Base-by-base conservation (phyloP, 768 basidiomycete genomes). In the Trametes elegans region DNA sequence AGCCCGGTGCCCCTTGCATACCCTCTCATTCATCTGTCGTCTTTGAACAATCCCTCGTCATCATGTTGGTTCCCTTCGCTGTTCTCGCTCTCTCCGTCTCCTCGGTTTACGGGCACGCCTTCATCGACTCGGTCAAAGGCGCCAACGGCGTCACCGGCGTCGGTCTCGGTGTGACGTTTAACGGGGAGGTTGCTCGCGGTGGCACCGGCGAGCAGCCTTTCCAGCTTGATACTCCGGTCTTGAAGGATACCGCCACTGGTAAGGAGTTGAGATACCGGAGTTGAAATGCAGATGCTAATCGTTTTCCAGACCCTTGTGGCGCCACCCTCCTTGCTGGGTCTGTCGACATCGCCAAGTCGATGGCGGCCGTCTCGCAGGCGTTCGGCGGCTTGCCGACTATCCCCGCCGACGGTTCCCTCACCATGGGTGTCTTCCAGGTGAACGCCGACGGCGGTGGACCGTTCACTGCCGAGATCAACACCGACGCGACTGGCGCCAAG, bases 371-470 rank as follows among this genome's bases (percentile, higher is more conserved):
- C 27, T 41, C 58, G 1, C 55, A 63, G 21, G 62, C 61, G 7
- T 50, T 56, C 39, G 65, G 61, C 41, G 49, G 58, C 24, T 62
- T 69, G 7, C 68, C 66, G 3, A 56, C 66, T 9, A 49, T 65
- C 48, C 49, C 59, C 44, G 58, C 62, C 19, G 51, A 63, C 56
- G 66, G 66, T 32, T 43, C 59, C 14, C 51, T 68, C 24, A 63
- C 47, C 36, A 49, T 69, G 52, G 59, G 48, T 16, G 36, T 69
- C n/a, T 65, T 65, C 52, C 68, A 69, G 53, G 66, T 69, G 8
- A 69, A 69, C 49, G 66, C 62, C 19, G 68, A 69, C 31, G 68
- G 68, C n/a, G 68, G 65, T 49, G 68, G 68, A 18, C 66, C 65
- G 5, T 68, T 62, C 59, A 61, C 63, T 23, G 65, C 62, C 34